phyloP scores from a whole-genome alignment of 129 eudicot genomes.

The Smallanthus sonchifolius region DNA sequence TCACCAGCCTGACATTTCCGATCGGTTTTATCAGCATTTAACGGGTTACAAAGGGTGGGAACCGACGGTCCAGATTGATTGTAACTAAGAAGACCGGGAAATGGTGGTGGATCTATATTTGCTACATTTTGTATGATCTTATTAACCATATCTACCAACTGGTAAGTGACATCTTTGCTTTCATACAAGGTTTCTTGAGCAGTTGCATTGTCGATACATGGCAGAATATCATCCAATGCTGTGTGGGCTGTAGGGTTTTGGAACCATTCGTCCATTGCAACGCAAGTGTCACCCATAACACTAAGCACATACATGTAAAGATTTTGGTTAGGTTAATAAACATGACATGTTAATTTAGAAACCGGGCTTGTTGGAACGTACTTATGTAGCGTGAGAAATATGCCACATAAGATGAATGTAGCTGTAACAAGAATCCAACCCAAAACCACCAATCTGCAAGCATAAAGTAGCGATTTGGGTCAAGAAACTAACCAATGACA shows the following conservation, averaged over 20 bases:
- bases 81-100: constrained; percentile 34
- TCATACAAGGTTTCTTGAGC: constrained; percentile 54
- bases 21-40: constrained; percentile 47
- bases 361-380: constrained; percentile 30
- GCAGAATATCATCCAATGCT: constrained; percentile 72
- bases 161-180: constrained; percentile 67
- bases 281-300: constrained; percentile 74
- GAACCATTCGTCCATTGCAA: constrained; percentile 89
- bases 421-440: constrained; percentile 86
- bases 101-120: constrained; percentile 42
- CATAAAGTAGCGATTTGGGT: constrained; percentile 1
- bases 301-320: constrained; percentile 25
- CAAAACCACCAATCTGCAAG: constrained; percentile 64
- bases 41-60: constrained; percentile 76
- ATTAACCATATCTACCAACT: constrained; percentile 57
- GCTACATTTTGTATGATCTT: constrained; percentile 52
- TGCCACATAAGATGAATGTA: constrained; percentile 66
- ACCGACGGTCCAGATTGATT: constrained; percentile 89
- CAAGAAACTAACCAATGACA: not conserved
- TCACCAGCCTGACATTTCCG: constrained; percentile 55
- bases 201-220: constrained; percentile 70
- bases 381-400: constrained; percentile 85
- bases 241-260: constrained; percentile 70
- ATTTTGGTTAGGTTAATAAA: constrained; percentile 10
- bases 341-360: not conserved